Evolutionary conservation across 108 stramenopile genomes (phyloP), one percentile per base, ranked within the genome.

Genomic region (Skeletonema potamos): DNA sequence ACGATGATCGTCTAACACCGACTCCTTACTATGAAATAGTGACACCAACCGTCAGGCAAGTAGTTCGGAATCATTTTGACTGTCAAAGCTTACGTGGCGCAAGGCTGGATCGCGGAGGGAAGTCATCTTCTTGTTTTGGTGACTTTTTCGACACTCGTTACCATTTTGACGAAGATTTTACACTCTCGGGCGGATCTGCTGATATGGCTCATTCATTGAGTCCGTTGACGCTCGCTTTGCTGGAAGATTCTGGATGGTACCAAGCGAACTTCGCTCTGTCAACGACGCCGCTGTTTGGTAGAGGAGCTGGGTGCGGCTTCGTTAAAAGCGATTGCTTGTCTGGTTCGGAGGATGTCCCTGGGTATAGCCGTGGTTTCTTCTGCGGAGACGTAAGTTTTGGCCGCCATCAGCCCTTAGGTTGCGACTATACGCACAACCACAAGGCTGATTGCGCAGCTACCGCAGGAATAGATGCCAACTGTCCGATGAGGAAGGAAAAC

Each of bases 211-310:
- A 61, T 65, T 73, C 72, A 24, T 54, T 83, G 43, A 80, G 68
- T 43, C 78, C 82, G 0, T 48, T 83, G 30, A 79, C 82, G 11
- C 62, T 83, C 12, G 82, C 82, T 4, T 33, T 76, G 15, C 66
- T 83, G 63, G 79, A 79, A 56, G 82, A 83, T 68, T 76, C 72
- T 33, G 79, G 78, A 33, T 83, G 82, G 82, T 83, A 83, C 70
- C 84, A 84, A 62, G 89, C 90, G 1, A 87, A 92, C 61, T 80
- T 71, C 65, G 68, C 63, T 4, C 64, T 26, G 13, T 56, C 73
- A 46, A 73, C 72, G 2, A 60, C 70, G 36, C 65, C 78, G 24
- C 58, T 71, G 26, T 83, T 83, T 71, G 82, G 82, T 2, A 58
- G 74, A 11, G 79, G 78, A 15, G 78, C 74, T 43, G 82, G 82